phyloP scores from a whole-genome alignment of 2,329 filamentous ascomycete species.

The Dactylellina sp. region DNA sequence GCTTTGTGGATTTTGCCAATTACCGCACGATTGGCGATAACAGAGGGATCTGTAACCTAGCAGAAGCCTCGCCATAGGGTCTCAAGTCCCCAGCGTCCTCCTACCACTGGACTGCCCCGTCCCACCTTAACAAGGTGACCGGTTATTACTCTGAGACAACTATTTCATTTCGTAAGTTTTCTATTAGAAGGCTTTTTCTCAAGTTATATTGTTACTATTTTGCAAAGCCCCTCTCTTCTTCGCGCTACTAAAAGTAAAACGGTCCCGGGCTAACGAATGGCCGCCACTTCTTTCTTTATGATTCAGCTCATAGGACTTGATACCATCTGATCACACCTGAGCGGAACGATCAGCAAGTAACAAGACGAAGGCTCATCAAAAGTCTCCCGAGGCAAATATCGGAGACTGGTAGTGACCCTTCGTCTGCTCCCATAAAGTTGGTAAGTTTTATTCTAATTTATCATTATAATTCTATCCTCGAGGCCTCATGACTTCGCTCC shows the following conservation, averaged over 20 bases:
- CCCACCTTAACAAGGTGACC: conserved; percentile 55
- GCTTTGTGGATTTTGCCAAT: conserved; percentile 54
- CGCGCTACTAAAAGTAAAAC: conserved; percentile 55
- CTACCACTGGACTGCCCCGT: conserved; percentile 54
- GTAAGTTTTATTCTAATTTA: conserved; percentile 33
- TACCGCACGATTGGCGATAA: conserved; percentile 56
- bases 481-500: conserved; percentile 50
- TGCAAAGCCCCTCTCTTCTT: conserved; percentile 55
- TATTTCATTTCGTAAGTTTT: conserved; percentile 56
- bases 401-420: conserved; percentile 57
- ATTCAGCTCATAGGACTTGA: conserved; percentile 57
- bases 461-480: background rate
- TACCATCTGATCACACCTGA: conserved; percentile 56
- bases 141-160: conserved; percentile 57
- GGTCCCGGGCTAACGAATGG: conserved; percentile 48
- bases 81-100: conserved; percentile 42
- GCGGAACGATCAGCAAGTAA: conserved; percentile 48
- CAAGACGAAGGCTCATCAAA: conserved; percentile 57
- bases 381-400: conserved; percentile 55
- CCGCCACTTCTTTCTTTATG: conserved; percentile 53
- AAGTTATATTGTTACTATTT: conserved; percentile 41
- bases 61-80: conserved; percentile 48
- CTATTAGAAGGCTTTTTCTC: conserved; percentile 47
- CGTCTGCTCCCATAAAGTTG: conserved; percentile 56
- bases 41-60: conserved; percentile 49